Conservation (phyloP, 169 alveolate genomes). For the Cryptosporidium ubiquitum region DNA sequence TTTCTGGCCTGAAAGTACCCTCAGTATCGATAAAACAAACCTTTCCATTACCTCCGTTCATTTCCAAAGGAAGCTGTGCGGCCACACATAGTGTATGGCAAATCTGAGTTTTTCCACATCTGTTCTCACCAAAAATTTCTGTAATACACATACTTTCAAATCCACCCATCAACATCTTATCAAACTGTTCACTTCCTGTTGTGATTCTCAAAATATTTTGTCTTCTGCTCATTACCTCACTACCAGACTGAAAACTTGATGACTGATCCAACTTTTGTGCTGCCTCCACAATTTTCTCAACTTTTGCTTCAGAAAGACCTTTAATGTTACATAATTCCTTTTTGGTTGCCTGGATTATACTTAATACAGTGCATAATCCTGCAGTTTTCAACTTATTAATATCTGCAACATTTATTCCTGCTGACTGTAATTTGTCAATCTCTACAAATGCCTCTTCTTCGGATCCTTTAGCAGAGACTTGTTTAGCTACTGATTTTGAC, state of each 20-base stretch:
- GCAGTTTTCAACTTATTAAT: conserved; percentile 90
- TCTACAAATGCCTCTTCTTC: conserved; percentile 75
- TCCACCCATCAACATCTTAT: conserved; percentile 87
- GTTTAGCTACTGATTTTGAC: conserved; percentile 71
- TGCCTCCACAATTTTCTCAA: conserved; percentile 86
- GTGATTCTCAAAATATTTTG: conserved; percentile 82
- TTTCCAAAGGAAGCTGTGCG: conserved; percentile 82
- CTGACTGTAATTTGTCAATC: conserved; percentile 86
- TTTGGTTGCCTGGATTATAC: conserved; percentile 88
- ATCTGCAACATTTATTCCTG: conserved; percentile 92
- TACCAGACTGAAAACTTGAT: conserved; percentile 83
- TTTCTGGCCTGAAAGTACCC: conserved; percentile 92
- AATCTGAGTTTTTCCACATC: conserved; percentile 87
- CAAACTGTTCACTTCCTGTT: conserved; percentile 85
- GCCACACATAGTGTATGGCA: conserved; percentile 88
- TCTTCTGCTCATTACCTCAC: conserved; percentile 81
- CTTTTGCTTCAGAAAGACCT: conserved; percentile 88
- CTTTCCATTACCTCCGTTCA: conserved; percentile 91
- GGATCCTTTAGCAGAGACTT: conserved; percentile 49
- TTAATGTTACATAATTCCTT: conserved; percentile 83
- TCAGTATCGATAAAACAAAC: conserved; percentile 92
- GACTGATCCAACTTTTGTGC: conserved; percentile 80
- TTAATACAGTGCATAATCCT: conserved; percentile 90
- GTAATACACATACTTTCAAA: conserved; percentile 88
- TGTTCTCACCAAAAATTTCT: conserved; percentile 89